A percentile compares a stretch with the other conserved stretches of the same genome.
Conservation (phyloP, 768 basidiomycete genomes). For the Pleurotus tuoliensis region DNA sequence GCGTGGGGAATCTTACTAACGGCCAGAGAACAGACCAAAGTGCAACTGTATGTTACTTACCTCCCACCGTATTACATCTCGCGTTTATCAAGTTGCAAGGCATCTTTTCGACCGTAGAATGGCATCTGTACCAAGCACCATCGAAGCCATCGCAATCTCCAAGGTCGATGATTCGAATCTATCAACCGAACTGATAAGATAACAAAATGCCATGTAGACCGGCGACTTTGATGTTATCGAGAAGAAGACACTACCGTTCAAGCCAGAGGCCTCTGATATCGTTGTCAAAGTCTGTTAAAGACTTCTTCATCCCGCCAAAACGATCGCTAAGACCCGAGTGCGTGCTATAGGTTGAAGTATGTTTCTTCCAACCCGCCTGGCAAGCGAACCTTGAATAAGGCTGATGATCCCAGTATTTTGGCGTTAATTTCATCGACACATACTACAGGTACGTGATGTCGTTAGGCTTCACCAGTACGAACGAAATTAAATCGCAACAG, state of each 20-base stretch:
- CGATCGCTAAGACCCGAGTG: neutral
- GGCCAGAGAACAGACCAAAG: neutral
- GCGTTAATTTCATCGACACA: constrained; percentile 86
- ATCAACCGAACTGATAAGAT: neutral
- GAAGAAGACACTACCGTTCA: constrained; percentile 60
- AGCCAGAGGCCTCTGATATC: constrained; percentile 56
- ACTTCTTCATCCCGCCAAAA: neutral
- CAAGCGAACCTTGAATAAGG: neutral
- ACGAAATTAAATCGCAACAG: constrained; percentile 23
- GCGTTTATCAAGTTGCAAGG: constrained; percentile 11
- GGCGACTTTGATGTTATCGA: constrained; percentile 80
- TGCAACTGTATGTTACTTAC: neutral
- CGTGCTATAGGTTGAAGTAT: neutral
- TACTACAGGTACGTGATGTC: constrained; percentile 60
- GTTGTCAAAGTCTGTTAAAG: constrained; percentile 34
- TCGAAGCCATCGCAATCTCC: constrained; percentile 70
- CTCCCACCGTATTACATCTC: constrained; percentile 4
- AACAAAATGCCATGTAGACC: constrained; percentile 26
- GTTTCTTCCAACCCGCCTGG: neutral
- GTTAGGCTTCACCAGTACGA: neutral
- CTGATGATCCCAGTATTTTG: constrained; percentile 46
- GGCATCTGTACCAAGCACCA: constrained; percentile 56
- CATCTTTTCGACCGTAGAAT: constrained; percentile 2
- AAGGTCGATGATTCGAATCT: constrained; percentile 29
- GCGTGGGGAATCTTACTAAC: no score